A percentile compares a stretch with the other conserved stretches of the same genome.
These are phyloP conservation scores for Septoria linicola DNA, from an alignment of 2,329 filamentous ascomycete genomes.

Conservation along the genomic window DNA sequence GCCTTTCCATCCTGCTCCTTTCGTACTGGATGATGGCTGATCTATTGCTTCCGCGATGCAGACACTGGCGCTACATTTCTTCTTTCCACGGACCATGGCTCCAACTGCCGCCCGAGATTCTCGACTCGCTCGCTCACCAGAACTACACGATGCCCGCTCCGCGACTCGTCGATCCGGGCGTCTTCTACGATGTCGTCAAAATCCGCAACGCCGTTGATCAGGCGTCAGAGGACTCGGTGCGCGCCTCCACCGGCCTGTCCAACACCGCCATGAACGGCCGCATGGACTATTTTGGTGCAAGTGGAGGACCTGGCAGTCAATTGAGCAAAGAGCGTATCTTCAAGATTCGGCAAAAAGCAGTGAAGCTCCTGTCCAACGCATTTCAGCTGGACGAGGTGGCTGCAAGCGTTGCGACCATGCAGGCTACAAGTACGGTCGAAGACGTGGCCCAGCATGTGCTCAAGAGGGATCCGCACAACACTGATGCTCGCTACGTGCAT, in stretches of 20 bases:
- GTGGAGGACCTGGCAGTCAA: slow-evolving; percentile 57
- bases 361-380: slow-evolving; percentile 71
- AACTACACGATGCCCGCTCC: slow-evolving; percentile 77
- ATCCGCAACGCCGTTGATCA: slow-evolving; percentile 78
- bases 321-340: slow-evolving; percentile 74
- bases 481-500: slow-evolving; percentile 81
- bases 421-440: slow-evolving; percentile 72
- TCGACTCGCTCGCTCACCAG: slow-evolving; percentile 74
- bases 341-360: slow-evolving; percentile 77
- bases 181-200: slow-evolving; percentile 82
- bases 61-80: slow-evolving; percentile 83
- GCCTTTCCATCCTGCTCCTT: no score
- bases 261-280: slow-evolving; percentile 61
- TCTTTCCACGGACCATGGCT: slow-evolving; percentile 83
- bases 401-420: slow-evolving; percentile 80
- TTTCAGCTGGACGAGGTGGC: slow-evolving; percentile 82
- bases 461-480: slow-evolving; percentile 64
- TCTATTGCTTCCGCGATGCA: slow-evolving; percentile 37
- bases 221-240: slow-evolving; percentile 72
- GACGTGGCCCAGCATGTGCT: slow-evolving; percentile 73
- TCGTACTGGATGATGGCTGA: no score
- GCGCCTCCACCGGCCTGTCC: slow-evolving; percentile 71
- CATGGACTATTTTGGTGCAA: slow-evolving; percentile 48
- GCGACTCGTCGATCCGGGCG: slow-evolving; percentile 72
- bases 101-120: slow-evolving; percentile 72